phyloP scores from a whole-genome alignment of 2,329 filamentous ascomycete species.

The Fusarium cyanostomum region DNA sequence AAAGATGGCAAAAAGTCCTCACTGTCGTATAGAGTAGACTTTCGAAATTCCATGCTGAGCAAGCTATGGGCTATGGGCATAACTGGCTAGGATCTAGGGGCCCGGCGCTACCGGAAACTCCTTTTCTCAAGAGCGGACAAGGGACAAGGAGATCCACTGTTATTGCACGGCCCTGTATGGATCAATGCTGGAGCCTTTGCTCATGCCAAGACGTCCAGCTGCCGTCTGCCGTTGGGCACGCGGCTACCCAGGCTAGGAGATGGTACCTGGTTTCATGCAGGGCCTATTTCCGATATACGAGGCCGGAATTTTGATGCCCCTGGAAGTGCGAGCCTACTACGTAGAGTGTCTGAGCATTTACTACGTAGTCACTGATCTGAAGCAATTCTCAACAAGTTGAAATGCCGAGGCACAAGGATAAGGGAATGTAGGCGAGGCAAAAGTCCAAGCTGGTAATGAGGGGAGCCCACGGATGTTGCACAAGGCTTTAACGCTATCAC shows the following conservation, averaged over 20 bases:
- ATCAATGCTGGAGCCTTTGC: neutral
- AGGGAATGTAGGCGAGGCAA: neutral
- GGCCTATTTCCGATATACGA: conserved; percentile 33
- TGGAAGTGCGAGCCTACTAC: conserved; percentile 21
- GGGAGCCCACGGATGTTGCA: conserved; percentile 3
- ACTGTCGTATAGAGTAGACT: neutral
- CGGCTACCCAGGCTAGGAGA: neutral
- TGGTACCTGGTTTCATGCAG: conserved; percentile 27
- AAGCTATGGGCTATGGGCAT: neutral
- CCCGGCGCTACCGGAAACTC: conserved; percentile 4
- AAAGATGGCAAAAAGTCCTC: neutral
- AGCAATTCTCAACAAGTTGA: neutral
- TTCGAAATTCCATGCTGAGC: neutral
- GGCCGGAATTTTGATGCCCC: conserved; percentile 23
- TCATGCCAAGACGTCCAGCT: conserved; percentile 17
- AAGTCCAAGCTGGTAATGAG: neutral
- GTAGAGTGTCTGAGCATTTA: conserved; percentile 1
- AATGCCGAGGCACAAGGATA: neutral
- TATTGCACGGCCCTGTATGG: neutral
- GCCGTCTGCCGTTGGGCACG: conserved; percentile 4
- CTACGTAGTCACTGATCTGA: neutral
- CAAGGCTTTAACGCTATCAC: conserved; percentile 9
- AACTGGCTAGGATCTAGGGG: conserved; percentile 10
- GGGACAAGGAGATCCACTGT: neutral
- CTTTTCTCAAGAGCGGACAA: conserved; percentile 13